Evolutionary conservation across 2,329 filamentous ascomycete genomes (phyloP).

Genomic region (Bipolaris victoriae): DNA sequence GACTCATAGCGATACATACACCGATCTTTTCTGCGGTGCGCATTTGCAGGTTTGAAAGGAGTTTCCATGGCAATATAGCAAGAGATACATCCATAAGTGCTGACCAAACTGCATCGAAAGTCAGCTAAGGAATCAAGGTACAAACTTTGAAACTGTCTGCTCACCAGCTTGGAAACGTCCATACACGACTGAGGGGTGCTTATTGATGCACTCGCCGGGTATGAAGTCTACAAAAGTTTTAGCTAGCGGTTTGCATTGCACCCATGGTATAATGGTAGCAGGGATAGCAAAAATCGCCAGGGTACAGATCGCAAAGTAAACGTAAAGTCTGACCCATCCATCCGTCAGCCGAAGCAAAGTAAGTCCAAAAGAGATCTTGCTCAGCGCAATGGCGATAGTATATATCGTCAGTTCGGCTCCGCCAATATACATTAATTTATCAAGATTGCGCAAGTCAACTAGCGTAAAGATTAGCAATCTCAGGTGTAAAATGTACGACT

Average conservation of each 20-base stretch:
- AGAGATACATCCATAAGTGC: conserved; percentile 19
- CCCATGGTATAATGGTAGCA: conserved; percentile 14
- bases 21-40: conserved; percentile 18
- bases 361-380: conserved; percentile 25
- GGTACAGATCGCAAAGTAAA: conserved; percentile 18
- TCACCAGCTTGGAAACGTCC: conserved; percentile 20
- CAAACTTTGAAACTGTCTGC: conserved; percentile 4
- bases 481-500: not conserved
- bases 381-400: conserved; percentile 18
- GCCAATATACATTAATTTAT: conserved; percentile 16
- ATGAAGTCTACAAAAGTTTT: conserved; percentile 21
- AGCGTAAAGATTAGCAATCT: conserved; percentile 5
- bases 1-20: conserved; percentile 19
- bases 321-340: conserved; percentile 12
- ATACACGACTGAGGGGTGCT: conserved; percentile 16
- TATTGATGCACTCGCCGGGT: conserved; percentile 18
- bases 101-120: conserved; percentile 14
- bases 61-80: conserved; percentile 19
- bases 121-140: conserved; percentile 3
- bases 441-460: conserved; percentile 14
- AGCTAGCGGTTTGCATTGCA: conserved; percentile 16
- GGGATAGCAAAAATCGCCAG: conserved; percentile 17
- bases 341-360: conserved; percentile 21
- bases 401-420: conserved; percentile 17
- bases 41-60: conserved; percentile 20